phyloP scores from a whole-genome alignment of 2,329 filamentous ascomycete genomes.

The Neonectria magnoliae region DNA sequence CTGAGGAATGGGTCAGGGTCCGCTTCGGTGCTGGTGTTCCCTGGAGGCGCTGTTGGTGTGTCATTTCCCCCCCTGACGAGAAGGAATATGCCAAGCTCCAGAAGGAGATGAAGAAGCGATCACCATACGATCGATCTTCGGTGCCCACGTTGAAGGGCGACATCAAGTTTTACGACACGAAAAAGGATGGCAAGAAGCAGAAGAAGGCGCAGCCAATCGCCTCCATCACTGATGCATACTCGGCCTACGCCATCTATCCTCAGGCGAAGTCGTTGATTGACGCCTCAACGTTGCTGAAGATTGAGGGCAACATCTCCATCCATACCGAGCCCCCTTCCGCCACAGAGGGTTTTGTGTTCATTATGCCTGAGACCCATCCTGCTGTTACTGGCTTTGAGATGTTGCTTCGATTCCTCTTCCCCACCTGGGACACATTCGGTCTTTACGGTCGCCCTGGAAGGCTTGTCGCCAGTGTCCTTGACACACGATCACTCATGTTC shows the following conservation, averaged over 20 bases:
- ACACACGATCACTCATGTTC: conserved; percentile 94
- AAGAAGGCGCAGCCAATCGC: conserved; percentile 93
- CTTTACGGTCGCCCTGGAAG: conserved; percentile 90
- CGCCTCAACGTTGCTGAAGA: conserved; percentile 90
- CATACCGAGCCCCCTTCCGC: conserved; percentile 81
- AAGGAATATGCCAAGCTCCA: conserved; percentile 88
- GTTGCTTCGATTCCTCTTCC: conserved; percentile 91
- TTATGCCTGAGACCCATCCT: conserved; percentile 96
- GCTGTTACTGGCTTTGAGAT: conserved; percentile 95
- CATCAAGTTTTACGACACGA: conserved; percentile 93
- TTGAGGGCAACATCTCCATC: conserved; percentile 90
- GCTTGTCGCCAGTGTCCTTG: conserved; percentile 86
- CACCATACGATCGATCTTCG: conserved; percentile 80
- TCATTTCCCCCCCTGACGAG: conserved; percentile 90
- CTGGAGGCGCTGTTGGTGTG: conserved; percentile 97
- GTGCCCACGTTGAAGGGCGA: conserved; percentile 79
- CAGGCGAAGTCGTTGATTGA: conserved; percentile 94
- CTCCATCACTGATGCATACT: conserved; percentile 88
- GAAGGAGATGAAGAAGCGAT: conserved; percentile 84
- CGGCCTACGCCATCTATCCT: conserved; percentile 94
- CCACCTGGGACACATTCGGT: conserved; percentile 90
- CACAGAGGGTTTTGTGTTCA: conserved; percentile 94
- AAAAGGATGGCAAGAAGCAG: conserved; percentile 79
- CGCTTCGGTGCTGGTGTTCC: conserved; percentile 95
- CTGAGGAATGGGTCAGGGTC: conserved; percentile 94